phyloP scores from a whole-genome alignment of 495 filamentous ascomycete species.

The Darksidea phi region DNA sequence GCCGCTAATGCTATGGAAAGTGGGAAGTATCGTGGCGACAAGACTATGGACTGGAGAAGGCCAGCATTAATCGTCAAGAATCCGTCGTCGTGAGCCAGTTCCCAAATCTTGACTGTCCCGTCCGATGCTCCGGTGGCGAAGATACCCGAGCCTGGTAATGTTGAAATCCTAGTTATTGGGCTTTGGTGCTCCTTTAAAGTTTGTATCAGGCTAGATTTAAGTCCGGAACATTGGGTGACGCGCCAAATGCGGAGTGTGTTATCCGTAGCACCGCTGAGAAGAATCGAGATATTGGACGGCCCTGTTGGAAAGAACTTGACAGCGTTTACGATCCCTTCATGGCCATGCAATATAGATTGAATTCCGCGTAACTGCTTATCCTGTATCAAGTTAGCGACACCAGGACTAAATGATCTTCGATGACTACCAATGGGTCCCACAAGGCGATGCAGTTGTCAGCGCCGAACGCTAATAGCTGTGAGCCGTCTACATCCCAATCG shows the following conservation, averaged over 20 bases:
- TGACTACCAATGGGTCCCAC: constrained; percentile 77
- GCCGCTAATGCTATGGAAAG: constrained; percentile 65
- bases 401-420: background rate
- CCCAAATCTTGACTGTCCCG: constrained; percentile 79
- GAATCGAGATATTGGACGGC: constrained; percentile 50
- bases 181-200: constrained; percentile 63
- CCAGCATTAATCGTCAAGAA: constrained; percentile 42
- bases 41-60: constrained; percentile 67
- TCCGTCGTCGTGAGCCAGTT: constrained; percentile 48
- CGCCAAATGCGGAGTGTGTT: constrained; percentile 73
- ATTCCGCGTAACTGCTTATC: constrained; percentile 58
- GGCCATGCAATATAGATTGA: constrained; percentile 69
- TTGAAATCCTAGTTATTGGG: constrained; percentile 76
- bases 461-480: constrained; percentile 80
- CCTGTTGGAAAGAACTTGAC: constrained; percentile 70
- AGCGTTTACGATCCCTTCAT: constrained; percentile 77
- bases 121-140: constrained; percentile 77
- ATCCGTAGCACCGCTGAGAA: constrained; percentile 82
- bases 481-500: constrained; percentile 72
- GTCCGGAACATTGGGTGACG: constrained; percentile 22
- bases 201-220: constrained; percentile 47
- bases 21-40: constrained; percentile 77
- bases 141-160: constrained; percentile 52
- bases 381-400: constrained; percentile 36
- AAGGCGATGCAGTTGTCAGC: constrained; percentile 84